Conservation (phyloP, 75 land plant species). For the Sequoiadendron giganteum region DNA sequence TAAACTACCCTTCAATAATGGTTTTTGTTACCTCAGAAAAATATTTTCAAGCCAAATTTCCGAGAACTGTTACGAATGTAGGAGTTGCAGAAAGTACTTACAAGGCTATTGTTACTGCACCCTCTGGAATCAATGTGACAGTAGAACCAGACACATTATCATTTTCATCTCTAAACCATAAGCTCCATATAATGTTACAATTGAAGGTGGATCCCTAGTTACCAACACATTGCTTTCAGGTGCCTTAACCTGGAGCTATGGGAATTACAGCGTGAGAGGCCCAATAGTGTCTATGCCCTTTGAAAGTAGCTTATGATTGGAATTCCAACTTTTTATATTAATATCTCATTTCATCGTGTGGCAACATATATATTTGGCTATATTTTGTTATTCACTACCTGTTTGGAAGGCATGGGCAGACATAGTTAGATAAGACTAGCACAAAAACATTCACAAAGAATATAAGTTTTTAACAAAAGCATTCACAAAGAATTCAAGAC, state of each 20-base stretch:
- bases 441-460: too few relatives aligned
- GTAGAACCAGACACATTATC: conserved; percentile 45
- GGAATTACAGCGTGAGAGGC: conserved; percentile 50
- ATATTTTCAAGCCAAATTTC: background rate
- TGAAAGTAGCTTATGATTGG: background rate
- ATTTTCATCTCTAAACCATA: conserved; percentile 44
- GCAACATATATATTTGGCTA: too few relatives aligned
- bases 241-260: conserved; percentile 48
- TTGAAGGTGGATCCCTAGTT: background rate
- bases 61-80: conserved; percentile 76
- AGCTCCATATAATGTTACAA: conserved; percentile 53
- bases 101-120: conserved; percentile 29
- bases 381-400: too few relatives aligned
- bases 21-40: too few relatives aligned
- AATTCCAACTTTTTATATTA: too few relatives aligned
- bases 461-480: too few relatives aligned
- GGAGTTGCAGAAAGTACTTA: conserved; percentile 54
- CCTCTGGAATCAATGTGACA: conserved; percentile 36
- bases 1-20: too few relatives aligned
- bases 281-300: conserved; percentile 20
- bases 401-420: too few relatives aligned
- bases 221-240: conserved; percentile 12
- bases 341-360: too few relatives aligned
- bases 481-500: too few relatives aligned
- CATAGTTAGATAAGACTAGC: too few relatives aligned